Conservation (phyloP, 441 rosid genomes). For the Populus hybrid region DNA sequence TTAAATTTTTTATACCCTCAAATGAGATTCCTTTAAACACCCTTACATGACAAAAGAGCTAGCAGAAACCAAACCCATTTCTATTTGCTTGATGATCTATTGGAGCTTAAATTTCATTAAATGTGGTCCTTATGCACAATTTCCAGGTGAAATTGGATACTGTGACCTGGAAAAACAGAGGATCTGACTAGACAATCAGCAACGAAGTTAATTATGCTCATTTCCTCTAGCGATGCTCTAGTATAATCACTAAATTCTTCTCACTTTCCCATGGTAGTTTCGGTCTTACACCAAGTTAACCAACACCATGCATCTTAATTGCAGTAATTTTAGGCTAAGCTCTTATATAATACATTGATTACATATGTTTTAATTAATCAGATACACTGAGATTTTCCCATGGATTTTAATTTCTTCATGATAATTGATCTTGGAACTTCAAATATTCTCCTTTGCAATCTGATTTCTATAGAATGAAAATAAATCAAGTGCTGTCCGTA, state of each 20-base stretch:
- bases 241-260: no score
- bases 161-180: constrained; percentile 6
- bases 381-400: background rate
- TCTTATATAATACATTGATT: background rate
- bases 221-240: background rate
- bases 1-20: constrained; percentile 29
- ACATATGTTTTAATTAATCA: background rate
- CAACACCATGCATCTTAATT: background rate
- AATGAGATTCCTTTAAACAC: constrained; percentile 41
- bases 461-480: background rate
- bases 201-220: background rate
- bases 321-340: background rate
- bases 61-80: constrained; percentile 48
- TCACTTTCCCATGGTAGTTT: background rate
- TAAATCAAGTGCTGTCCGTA: no score
- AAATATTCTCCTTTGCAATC: background rate
- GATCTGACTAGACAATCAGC: background rate
- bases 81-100: constrained; percentile 35
- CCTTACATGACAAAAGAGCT: constrained; percentile 51
- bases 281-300: background rate
- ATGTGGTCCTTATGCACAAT: constrained; percentile 12
- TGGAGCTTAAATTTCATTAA: background rate
- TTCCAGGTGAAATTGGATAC: background rate
- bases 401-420: background rate
- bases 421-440: background rate